These are phyloP conservation scores for Pseudocercospora vitis DNA, from an alignment of 2,329 filamentous ascomycete species.

Conservation along the genomic window DNA sequence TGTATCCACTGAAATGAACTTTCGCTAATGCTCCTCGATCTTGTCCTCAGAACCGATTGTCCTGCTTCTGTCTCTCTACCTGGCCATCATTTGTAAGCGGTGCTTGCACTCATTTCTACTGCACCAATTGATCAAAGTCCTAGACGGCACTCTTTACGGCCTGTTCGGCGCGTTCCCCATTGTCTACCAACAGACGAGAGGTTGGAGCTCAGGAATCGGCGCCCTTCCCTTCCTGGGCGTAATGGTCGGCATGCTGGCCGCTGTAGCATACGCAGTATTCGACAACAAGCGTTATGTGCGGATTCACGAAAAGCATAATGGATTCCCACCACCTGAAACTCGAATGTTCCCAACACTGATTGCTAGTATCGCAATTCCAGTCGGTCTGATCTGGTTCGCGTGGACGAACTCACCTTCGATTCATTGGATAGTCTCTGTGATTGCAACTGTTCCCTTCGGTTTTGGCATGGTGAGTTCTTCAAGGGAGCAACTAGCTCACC, in stretches of 20 bases:
- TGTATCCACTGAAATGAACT: no score
- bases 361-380: slow-evolving; percentile 61
- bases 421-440: slow-evolving; percentile 55
- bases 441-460: slow-evolving; percentile 53
- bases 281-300: slow-evolving; percentile 53
- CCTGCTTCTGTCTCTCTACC: slow-evolving; percentile 62
- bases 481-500: no score
- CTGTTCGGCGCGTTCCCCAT: slow-evolving; percentile 53
- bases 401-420: slow-evolving; percentile 60
- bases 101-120: background rate
- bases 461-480: slow-evolving; percentile 60
- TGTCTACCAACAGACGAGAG: slow-evolving; percentile 61
- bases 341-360: slow-evolving; percentile 61
- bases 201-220: slow-evolving; percentile 60
- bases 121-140: background rate
- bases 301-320: slow-evolving; percentile 47
- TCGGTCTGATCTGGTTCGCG: slow-evolving; percentile 61
- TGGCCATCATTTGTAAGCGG: slow-evolving; percentile 53
- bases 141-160: slow-evolving; percentile 49
- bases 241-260: slow-evolving; percentile 61
- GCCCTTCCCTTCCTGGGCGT: slow-evolving; percentile 68
- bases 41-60: slow-evolving; percentile 75
- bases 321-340: slow-evolving; percentile 63
- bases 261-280: slow-evolving; percentile 53
- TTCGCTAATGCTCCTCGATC: no score